phyloP scores from a whole-genome alignment of 768 basidiomycete genomes.

The Suillus discolor region DNA sequence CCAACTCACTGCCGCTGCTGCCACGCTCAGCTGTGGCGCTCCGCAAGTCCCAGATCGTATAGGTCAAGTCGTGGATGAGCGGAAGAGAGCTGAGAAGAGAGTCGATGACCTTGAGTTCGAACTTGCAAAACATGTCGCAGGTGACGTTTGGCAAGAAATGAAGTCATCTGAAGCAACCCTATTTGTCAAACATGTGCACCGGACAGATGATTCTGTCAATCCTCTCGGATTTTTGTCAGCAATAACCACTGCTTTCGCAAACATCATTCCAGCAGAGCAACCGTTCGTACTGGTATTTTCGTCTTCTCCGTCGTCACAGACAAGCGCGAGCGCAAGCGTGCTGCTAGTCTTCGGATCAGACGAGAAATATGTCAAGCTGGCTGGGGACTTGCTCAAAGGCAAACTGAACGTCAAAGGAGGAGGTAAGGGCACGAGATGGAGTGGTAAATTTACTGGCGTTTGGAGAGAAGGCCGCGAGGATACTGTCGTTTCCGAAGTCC shows the following conservation, averaged over 20 bases:
- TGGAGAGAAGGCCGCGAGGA: slow-evolving; percentile 27
- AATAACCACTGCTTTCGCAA: slow-evolving; percentile 51
- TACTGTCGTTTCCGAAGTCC: slow-evolving; percentile 19
- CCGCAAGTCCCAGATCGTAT: slow-evolving; percentile 71
- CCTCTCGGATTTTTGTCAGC: slow-evolving; percentile 62
- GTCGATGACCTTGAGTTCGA: slow-evolving; percentile 70
- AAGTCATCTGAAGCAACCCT: slow-evolving; percentile 24
- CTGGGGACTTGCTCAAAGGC: slow-evolving; percentile 57
- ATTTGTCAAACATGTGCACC: slow-evolving; percentile 54
- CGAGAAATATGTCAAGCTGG: slow-evolving; percentile 58
- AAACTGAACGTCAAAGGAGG: slow-evolving; percentile 73
- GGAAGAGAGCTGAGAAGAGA: slow-evolving; percentile 67
- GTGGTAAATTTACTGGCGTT: slow-evolving; percentile 66
- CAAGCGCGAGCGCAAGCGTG: slow-evolving; percentile 47
- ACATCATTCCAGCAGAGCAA: slow-evolving; percentile 20
- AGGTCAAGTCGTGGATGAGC: slow-evolving; percentile 63
- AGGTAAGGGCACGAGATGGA: slow-evolving; percentile 76
- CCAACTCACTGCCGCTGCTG: slow-evolving; percentile 55
- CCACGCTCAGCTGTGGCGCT: slow-evolving; percentile 67
- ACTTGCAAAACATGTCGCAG: slow-evolving; percentile 53
- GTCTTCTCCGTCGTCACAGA: slow-evolving; percentile 64
- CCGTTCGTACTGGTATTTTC: slow-evolving; percentile 56
- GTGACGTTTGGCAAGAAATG: slow-evolving; percentile 42
- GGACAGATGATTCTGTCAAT: slow-evolving; percentile 62
- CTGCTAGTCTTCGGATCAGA: slow-evolving; percentile 64